Evolutionary conservation across 768 basidiomycete genomes (phyloP).

Genomic region (Lactarius hengduanensis): DNA sequence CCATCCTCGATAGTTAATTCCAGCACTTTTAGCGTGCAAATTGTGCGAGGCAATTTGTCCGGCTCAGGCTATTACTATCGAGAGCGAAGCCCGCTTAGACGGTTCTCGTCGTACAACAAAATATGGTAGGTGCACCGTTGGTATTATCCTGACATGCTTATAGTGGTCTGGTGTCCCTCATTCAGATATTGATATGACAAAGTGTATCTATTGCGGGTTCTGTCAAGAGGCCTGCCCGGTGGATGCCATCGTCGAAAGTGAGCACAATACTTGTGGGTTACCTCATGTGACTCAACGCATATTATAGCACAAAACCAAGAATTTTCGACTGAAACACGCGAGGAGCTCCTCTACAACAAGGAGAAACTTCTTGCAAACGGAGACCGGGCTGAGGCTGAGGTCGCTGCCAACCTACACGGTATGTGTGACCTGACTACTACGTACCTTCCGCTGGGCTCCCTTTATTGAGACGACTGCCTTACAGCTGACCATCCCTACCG

Average conservation of each 20-base stretch:
- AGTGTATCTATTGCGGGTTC: slow-evolving; percentile 99
- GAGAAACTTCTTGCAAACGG: slow-evolving; percentile 97
- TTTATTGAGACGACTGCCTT: slow-evolving; percentile 29
- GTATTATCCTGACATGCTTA: not conserved
- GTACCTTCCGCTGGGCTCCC: slow-evolving; percentile 15
- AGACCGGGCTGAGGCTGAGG: slow-evolving; percentile 95
- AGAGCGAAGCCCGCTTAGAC: slow-evolving; percentile 93
- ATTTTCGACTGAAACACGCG: slow-evolving; percentile 95
- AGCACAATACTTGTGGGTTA: slow-evolving; percentile 35
- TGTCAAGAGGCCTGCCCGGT: slow-evolving; percentile 99
- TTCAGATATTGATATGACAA: slow-evolving; percentile 98
- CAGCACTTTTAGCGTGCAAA: slow-evolving; percentile 77
- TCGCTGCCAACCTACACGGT: slow-evolving; percentile 91
- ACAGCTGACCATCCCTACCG: slow-evolving; percentile 87
- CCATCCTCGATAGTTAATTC: slow-evolving; percentile 2
- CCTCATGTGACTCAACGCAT: not conserved
- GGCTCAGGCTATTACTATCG: slow-evolving; percentile 98
- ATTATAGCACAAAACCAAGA: slow-evolving; percentile 91
- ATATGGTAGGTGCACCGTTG: slow-evolving; percentile 63
- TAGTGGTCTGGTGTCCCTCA: not conserved
- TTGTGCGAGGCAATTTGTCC: slow-evolving; percentile 99
- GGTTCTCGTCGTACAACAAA: slow-evolving; percentile 96
- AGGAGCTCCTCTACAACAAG: slow-evolving; percentile 98
- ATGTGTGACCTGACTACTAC: slow-evolving; percentile 42
- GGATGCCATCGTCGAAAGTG: slow-evolving; percentile 99